Conservation (phyloP, 768 basidiomycete species). For the Suillus subaureus region DNA sequence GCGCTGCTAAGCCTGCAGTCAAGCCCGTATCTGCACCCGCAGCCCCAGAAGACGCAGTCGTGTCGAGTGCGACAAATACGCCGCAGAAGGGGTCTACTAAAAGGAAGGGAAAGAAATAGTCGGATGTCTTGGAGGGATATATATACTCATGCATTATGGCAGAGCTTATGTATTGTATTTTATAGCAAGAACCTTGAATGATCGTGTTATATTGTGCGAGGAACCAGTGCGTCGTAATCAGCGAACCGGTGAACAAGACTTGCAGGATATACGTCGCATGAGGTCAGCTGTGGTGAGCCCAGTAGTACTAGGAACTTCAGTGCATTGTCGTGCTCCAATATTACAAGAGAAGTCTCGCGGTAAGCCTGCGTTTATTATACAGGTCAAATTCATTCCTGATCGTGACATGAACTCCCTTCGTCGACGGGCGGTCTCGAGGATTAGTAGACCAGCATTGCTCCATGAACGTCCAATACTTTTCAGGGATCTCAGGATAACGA, state of each 20-base stretch:
- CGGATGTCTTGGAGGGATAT: background rate
- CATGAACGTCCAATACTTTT: background rate
- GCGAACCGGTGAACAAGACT: background rate
- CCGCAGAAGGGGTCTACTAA: slow-evolving; percentile 25
- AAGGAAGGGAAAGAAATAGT: slow-evolving; percentile 31
- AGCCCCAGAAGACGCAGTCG: slow-evolving; percentile 13
- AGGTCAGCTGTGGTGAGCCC: background rate
- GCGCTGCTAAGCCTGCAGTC: slow-evolving; percentile 10
- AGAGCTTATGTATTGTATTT: background rate
- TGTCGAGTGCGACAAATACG: slow-evolving; percentile 17
- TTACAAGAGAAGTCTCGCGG: background rate
- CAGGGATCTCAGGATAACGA: background rate
- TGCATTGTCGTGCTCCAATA: background rate
- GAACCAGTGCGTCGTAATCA: background rate
- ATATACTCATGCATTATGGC: background rate
- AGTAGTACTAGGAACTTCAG: background rate
- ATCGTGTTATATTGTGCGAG: background rate
- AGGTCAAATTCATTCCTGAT: background rate
- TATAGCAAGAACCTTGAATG: background rate
- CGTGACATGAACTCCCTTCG: background rate
- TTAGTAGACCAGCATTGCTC: background rate
- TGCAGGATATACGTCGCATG: background rate
- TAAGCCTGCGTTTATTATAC: background rate
- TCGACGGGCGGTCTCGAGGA: background rate
- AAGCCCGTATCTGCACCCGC: slow-evolving; percentile 1